Base-by-base conservation (phyloP, 2,329 filamentous ascomycete species). In the Colletotrichum zoysiae region DNA sequence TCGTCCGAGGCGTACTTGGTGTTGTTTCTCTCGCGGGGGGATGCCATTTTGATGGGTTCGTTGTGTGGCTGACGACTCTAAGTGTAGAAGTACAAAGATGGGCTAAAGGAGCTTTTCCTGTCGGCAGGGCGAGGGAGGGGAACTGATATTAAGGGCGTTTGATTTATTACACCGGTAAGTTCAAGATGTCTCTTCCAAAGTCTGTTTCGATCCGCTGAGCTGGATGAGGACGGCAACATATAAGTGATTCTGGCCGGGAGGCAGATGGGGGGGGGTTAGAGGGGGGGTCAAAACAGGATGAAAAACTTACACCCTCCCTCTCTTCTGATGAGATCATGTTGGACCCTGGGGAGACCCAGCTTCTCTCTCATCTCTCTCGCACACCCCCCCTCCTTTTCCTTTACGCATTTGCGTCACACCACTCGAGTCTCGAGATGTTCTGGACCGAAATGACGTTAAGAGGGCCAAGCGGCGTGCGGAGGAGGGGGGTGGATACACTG, bases 1-100 rank as follows among this genome's bases (percentile, higher is more conserved):
- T 78, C 79, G 33, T 82, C 81, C 9, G 81, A 82, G 74, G 81
- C 80, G 76, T 81, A 81, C 73, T 77, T 77, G 70, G 79, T 78
- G 65, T 72, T 78, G 59, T 72, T 69, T 73, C 80, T 80, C 73
- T 80, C 74, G 67, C 76, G 78, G 61, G 79, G 79, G 26, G 80
- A 77, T 65, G 77, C 76, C 77, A 78, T 78, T 56, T 63, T 77
- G 67, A 51, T 59, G 35, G 11, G 7, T 38, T 23, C 35, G 26
- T 20, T n/a, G 50, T 1, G n/a, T 20, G 14, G 18, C 42, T 57
- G 60, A 38, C 46, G 42, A 46, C 23, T 26, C 23, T 20, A 16
- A 65, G 40, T 67, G n/a, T 23, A 5, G 74, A 76, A 76, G 66
- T 64, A 76, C 53, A 66, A 62, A 50, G 50, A 65, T 59, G 53